Evolutionary conservation across 2,329 filamentous ascomycete genomes (phyloP).

Genomic region (Dothiorella sarmentorum): DNA sequence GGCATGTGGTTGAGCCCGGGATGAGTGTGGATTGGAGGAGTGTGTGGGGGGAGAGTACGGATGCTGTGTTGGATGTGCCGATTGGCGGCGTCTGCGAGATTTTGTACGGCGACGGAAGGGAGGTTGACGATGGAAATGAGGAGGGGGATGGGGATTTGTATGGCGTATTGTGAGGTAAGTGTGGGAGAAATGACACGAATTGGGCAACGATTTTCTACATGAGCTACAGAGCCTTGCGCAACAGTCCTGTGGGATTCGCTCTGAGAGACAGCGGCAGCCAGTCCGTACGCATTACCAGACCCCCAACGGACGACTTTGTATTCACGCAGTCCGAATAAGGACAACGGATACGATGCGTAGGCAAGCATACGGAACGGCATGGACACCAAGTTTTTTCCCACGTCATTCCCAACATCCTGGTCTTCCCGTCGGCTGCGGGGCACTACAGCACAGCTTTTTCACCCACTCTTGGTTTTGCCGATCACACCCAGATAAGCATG

Average conservation of each 20-base stretch:
- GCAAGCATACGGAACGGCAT: too few species aligned
- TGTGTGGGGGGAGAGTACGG: slow-evolving; percentile 88
- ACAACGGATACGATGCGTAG: too few species aligned
- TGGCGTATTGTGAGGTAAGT: not conserved
- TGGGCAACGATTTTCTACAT: too few species aligned
- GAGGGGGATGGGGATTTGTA: not conserved
- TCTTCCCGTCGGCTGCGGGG: not conserved
- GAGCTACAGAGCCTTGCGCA: too few species aligned
- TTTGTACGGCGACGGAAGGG: slow-evolving; percentile 67
- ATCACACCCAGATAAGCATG: not conserved
- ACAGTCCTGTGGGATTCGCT: too few species aligned
- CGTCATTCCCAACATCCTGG: not conserved
- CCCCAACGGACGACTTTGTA: too few species aligned
- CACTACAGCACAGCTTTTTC: not conserved
- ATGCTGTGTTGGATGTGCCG: slow-evolving; percentile 96
- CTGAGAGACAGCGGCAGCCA: too few species aligned
- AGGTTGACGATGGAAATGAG: slow-evolving; percentile 24
- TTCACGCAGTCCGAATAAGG: too few species aligned
- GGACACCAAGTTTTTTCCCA: too few species aligned
- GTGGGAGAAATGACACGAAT: too few species aligned
- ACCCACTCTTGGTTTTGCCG: not conserved
- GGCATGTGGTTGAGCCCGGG: slow-evolving; percentile 34
- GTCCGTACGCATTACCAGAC: too few species aligned
- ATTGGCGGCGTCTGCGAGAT: slow-evolving; percentile 94
- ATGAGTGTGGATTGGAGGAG: slow-evolving; percentile 66